Evolutionary conservation across 1,284 basidiomycete genomes (phyloP).

Genomic region (Singerocomus inundabilis): DNA sequence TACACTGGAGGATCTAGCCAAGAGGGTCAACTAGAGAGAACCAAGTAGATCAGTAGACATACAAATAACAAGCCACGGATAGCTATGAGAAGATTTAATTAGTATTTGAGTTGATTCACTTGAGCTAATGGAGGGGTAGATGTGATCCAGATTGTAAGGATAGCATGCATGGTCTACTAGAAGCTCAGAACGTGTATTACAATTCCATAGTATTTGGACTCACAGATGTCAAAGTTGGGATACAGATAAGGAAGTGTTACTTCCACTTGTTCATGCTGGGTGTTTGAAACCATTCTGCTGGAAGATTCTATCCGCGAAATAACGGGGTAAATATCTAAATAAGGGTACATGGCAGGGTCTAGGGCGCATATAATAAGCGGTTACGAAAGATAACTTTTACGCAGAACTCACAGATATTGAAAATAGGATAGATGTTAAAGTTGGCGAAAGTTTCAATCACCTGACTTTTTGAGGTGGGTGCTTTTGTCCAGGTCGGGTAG

Average conservation of each 20-base stretch:
- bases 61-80: conserved; percentile 31
- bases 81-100: conserved; percentile 3
- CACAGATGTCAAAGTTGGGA: conserved; percentile 26
- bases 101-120: neutral
- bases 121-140: conserved; percentile 17
- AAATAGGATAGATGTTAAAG: conserved; percentile 9
- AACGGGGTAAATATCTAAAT: conserved; percentile 32
- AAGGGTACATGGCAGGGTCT: conserved; percentile 33
- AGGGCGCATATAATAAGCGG: neutral
- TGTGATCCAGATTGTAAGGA: conserved; percentile 21
- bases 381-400: neutral
- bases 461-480: neutral
- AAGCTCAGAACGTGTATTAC: neutral
- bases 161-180: conserved; percentile 22
- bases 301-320: conserved; percentile 6
- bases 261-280: conserved; percentile 4
- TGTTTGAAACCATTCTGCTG: neutral
- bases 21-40: neutral
- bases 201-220: conserved; percentile 1
- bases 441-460: neutral
- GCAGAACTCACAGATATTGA: conserved; percentile 27
- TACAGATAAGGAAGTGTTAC: conserved; percentile 12
- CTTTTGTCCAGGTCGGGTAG: conserved; percentile 35
- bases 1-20: conserved; percentile 24
- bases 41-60: conserved; percentile 3